These are phyloP conservation scores for Fusarium coffeatum DNA, from an alignment of 2,329 filamentous ascomycete species.

Conservation along the genomic window DNA sequence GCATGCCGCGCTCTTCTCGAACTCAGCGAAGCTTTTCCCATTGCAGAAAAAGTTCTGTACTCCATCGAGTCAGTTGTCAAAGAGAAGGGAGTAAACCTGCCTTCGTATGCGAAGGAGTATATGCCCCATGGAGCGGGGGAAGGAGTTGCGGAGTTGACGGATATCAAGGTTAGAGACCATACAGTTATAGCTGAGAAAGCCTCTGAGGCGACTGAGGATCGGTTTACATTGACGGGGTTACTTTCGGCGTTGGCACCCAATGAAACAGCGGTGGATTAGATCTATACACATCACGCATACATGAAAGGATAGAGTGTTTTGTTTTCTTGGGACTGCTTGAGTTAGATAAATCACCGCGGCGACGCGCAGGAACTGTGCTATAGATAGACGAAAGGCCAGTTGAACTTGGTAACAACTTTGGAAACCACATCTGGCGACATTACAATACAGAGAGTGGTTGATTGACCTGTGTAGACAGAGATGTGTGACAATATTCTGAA, in stretches of 20 bases:
- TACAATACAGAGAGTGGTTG: too few species aligned
- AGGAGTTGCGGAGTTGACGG: conserved; percentile 6
- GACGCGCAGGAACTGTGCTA: too few species aligned
- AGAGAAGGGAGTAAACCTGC: conserved; percentile 12
- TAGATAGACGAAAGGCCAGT: too few species aligned
- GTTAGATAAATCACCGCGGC: too few species aligned
- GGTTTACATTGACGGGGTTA: conserved; percentile 7
- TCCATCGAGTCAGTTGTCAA: conserved; percentile 19
- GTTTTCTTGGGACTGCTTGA: too few species aligned
- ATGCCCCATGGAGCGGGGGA: neutral
- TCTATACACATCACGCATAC: neutral
- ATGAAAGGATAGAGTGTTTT: neutral
- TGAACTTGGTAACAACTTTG: too few species aligned
- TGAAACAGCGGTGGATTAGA: neutral
- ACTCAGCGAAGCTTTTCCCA: conserved; percentile 21
- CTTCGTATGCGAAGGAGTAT: conserved; percentile 21
- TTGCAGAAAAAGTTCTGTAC: conserved; percentile 17
- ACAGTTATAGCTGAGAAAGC: conserved; percentile 18
- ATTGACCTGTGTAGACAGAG: too few species aligned
- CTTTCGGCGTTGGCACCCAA: conserved; percentile 16
- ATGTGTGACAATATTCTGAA: too few species aligned
- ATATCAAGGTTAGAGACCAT: conserved; percentile 27
- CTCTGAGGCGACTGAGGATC: neutral
- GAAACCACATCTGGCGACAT: too few species aligned
- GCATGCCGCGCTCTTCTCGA: conserved; percentile 26